phyloP scores from a whole-genome alignment of 1,139 yeast genomes.

The Schwanniomyces etchellsii region DNA sequence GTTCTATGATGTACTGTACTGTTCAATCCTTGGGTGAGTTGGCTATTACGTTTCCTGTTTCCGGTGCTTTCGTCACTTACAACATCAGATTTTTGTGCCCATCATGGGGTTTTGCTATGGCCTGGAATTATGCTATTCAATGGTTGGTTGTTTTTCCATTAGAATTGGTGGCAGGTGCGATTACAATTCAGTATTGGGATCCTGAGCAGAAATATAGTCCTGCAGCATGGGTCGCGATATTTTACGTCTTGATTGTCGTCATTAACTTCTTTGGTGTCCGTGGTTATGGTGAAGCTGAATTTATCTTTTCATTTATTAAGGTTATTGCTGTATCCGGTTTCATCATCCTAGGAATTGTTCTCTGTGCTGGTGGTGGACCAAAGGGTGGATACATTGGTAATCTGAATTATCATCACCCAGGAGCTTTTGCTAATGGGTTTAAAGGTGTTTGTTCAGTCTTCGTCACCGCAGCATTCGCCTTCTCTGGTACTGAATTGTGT shows the following conservation, averaged over 20 bases:
- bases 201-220: slow-evolving; percentile 34
- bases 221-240: slow-evolving; percentile 68
- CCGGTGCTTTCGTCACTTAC: slow-evolving; percentile 69
- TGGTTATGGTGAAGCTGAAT: slow-evolving; percentile 72
- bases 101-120: slow-evolving; percentile 75
- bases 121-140: slow-evolving; percentile 67
- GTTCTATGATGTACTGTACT: slow-evolving; percentile 51
- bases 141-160: slow-evolving; percentile 70
- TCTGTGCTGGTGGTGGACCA: slow-evolving; percentile 62
- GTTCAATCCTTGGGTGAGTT: slow-evolving; percentile 71
- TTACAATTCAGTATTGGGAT: slow-evolving; percentile 68
- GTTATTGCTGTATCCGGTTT: slow-evolving; percentile 62
- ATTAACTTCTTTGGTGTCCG: slow-evolving; percentile 61
- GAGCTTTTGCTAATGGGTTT: slow-evolving; percentile 62
- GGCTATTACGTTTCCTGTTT: slow-evolving; percentile 65
- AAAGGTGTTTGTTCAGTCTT: slow-evolving; percentile 49
- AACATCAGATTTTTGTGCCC: slow-evolving; percentile 66
- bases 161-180: slow-evolving; percentile 70
- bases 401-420: slow-evolving; percentile 55
- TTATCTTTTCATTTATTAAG: slow-evolving; percentile 54
- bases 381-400: slow-evolving; percentile 49
- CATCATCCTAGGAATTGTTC: slow-evolving; percentile 65
- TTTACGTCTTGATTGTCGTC: slow-evolving; percentile 49
- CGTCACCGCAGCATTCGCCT: slow-evolving; percentile 42
- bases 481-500: slow-evolving; percentile 44